Evolutionary conservation across 176 grass and related monocot species (phyloP).

Genomic region (Phoenix dactylifera): DNA sequence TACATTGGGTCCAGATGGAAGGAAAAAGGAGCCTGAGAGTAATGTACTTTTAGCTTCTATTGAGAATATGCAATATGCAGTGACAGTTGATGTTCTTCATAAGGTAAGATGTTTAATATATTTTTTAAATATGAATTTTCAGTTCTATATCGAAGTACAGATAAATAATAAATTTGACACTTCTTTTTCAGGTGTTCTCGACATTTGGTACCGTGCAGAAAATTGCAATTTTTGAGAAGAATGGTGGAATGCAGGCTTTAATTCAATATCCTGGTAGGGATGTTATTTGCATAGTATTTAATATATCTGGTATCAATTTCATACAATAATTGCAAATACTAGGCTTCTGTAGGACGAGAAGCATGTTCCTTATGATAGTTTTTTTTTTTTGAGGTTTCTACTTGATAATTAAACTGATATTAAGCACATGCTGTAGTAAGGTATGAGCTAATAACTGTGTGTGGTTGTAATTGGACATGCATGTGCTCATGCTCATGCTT

Average conservation of each 20-base stretch:
- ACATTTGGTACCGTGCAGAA: conserved; percentile 86
- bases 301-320: too few relatives aligned
- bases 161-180: background rate
- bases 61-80: conserved; percentile 93
- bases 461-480: too few relatives aligned
- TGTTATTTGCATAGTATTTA: background rate
- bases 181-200: conserved; percentile 83
- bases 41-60: conserved; percentile 92
- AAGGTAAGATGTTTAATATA: conserved; percentile 43
- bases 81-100: conserved; percentile 88
- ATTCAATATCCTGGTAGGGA: conserved; percentile 85
- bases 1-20: conserved; percentile 63
- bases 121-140: too few relatives aligned
- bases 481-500: too few relatives aligned
- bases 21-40: conserved; percentile 65
- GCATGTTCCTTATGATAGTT: too few relatives aligned
- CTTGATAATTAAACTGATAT: too few relatives aligned
- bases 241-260: conserved; percentile 85
- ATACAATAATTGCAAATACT: too few relatives aligned
- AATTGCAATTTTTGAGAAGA: conserved; percentile 98
- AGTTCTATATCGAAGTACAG: too few relatives aligned
- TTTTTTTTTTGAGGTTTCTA: too few relatives aligned
- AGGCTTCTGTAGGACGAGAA: too few relatives aligned
- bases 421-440: too few relatives aligned
- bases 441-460: too few relatives aligned